These are phyloP conservation scores for Phytophthora rubi DNA, from an alignment of 352 stramenopile genomes.

Conservation along the genomic window DNA sequence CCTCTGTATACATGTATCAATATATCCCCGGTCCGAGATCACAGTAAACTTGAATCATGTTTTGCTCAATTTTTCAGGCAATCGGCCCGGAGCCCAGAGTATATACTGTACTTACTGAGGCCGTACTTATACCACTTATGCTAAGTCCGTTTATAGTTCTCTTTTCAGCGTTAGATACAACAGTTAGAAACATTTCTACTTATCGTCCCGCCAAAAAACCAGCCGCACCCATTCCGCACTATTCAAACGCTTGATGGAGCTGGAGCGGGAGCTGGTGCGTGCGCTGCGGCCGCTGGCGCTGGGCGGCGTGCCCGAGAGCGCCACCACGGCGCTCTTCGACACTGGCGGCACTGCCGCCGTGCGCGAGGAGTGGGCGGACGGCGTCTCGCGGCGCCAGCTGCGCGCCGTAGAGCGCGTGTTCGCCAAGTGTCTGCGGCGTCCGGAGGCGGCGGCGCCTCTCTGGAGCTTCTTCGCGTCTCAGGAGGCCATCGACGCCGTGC, in stretches of 20 bases:
- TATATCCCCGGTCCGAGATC: no score
- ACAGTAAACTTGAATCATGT: no score
- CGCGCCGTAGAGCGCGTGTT: conserved; percentile 61
- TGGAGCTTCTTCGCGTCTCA: conserved; percentile 71
- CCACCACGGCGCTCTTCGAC: conserved; percentile 69
- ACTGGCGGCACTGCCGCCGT: conserved; percentile 67
- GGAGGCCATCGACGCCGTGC: conserved; percentile 45
- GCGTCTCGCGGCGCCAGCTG: conserved; percentile 51
- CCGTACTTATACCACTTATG: no score
- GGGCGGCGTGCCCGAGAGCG: conserved; percentile 49
- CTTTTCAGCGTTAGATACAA: neutral
- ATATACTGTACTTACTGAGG: no score
- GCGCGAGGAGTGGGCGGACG: conserved; percentile 39
- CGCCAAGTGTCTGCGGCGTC: conserved; percentile 55
- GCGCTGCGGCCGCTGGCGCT: conserved; percentile 69
- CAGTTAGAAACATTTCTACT: no score
- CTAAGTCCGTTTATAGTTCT: no score
- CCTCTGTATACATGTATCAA: no score
- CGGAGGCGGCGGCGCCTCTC: conserved; percentile 38
- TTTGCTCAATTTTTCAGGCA: no score
- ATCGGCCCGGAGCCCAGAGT: no score
- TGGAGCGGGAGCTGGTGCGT: conserved; percentile 68
- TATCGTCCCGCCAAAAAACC: neutral
- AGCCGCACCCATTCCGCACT: conserved; percentile 1
- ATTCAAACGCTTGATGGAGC: conserved; percentile 29